Conservation (phyloP, 441 rosid species). For the Mallotus japonicus region DNA sequence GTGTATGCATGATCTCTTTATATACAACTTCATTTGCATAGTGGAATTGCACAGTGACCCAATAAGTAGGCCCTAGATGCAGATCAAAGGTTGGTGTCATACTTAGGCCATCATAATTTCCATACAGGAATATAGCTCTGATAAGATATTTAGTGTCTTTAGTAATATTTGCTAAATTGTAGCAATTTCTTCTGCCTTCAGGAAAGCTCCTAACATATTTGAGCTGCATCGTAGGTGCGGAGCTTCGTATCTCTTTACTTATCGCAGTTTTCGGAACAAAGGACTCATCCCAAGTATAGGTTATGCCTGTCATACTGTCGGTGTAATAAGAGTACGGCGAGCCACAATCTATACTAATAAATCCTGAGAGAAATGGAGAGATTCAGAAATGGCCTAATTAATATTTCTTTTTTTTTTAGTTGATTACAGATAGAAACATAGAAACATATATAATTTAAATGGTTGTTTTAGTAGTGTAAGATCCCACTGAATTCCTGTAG, state of each 20-base stretch:
- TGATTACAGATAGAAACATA: not conserved
- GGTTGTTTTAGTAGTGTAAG: too few relatives aligned
- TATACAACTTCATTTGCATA: too few relatives aligned
- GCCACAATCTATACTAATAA: slow-evolving; percentile 42
- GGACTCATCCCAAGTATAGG: slow-evolving; percentile 21
- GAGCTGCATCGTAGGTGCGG: not conserved
- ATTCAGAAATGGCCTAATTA: too few relatives aligned
- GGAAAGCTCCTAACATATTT: slow-evolving; percentile 34
- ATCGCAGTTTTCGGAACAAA: slow-evolving; percentile 24
- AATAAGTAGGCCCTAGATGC: slow-evolving; percentile 37
- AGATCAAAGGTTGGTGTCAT: slow-evolving; percentile 37
- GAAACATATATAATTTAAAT: not conserved
- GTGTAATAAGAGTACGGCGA: slow-evolving; percentile 12
- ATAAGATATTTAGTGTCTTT: slow-evolving; percentile 26
- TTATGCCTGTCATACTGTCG: not conserved
- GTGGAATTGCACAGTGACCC: slow-evolving; percentile 37
- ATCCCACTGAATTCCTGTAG: too few relatives aligned
- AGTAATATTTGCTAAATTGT: slow-evolving; percentile 5
- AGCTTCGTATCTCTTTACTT: not conserved
- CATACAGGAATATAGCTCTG: slow-evolving; percentile 38
- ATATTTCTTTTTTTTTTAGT: too few relatives aligned
- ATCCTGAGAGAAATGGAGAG: slow-evolving; percentile 19
- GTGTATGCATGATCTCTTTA: too few relatives aligned
- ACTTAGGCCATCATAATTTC: slow-evolving; percentile 39
- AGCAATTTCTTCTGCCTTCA: slow-evolving; percentile 33